phyloP scores from a whole-genome alignment of 2,329 filamentous ascomycete species.

The Alternaria angustiovoidea region DNA sequence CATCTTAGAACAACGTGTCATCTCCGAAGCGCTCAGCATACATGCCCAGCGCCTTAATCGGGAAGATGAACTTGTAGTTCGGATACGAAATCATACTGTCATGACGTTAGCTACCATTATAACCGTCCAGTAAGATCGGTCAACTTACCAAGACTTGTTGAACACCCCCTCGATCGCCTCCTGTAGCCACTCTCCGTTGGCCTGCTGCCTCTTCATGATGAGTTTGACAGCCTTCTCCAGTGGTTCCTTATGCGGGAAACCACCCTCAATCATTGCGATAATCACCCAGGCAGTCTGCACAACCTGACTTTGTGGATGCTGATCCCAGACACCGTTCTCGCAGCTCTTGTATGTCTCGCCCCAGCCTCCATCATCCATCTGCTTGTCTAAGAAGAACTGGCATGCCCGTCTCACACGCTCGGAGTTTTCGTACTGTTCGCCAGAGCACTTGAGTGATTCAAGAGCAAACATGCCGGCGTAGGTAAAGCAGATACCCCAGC shows the following conservation, averaged over 20 bases:
- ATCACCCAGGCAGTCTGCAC: constrained; percentile 94
- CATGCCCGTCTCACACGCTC: constrained; percentile 76
- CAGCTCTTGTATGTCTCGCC: constrained; percentile 92
- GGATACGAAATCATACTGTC: constrained; percentile 94
- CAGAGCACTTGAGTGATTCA: constrained; percentile 81
- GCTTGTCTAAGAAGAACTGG: constrained; percentile 83
- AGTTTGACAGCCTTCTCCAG: constrained; percentile 78
- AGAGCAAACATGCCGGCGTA: constrained; percentile 97
- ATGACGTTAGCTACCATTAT: constrained; percentile 17
- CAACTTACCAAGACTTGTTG: constrained; percentile 89
- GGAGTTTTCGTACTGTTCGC: constrained; percentile 82
- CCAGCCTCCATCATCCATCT: constrained; percentile 92
- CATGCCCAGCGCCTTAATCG: constrained; percentile 92
- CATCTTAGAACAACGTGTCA: constrained; percentile 28
- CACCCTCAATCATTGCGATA: constrained; percentile 82
- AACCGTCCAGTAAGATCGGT: too few species aligned
- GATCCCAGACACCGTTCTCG: constrained; percentile 76
- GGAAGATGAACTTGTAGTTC: constrained; percentile 98
- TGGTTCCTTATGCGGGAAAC: constrained; percentile 77
- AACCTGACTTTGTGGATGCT: constrained; percentile 84
- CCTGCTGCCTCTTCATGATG: constrained; percentile 83
- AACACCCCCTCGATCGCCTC: constrained; percentile 98
- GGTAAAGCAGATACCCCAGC: constrained; percentile 97
- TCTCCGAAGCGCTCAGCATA: constrained; percentile 65
- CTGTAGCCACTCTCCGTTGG: constrained; percentile 93